phyloP scores from a whole-genome alignment of 768 basidiomycete genomes.

The Pleurotus tuber-regium region DNA sequence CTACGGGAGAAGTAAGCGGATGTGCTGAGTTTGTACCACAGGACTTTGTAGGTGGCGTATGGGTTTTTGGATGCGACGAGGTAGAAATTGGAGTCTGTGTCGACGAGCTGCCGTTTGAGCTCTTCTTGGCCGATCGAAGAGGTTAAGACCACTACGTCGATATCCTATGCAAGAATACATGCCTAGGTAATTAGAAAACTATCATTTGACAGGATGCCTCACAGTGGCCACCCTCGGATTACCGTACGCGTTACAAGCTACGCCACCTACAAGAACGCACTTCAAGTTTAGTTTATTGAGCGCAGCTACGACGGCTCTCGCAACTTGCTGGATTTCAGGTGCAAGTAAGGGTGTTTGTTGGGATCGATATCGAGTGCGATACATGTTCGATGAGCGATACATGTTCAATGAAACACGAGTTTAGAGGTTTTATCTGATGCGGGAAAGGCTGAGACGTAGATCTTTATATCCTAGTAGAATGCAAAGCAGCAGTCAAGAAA shows the following conservation, averaged over 20 bases:
- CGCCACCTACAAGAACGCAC: not conserved
- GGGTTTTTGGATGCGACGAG: slow-evolving; percentile 26
- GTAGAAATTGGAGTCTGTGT: slow-evolving; percentile 23
- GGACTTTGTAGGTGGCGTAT: slow-evolving; percentile 29
- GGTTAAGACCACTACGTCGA: slow-evolving; percentile 34
- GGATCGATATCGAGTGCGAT: no score
- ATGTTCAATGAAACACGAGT: no score
- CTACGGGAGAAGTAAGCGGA: not conserved
- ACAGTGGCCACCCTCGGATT: not conserved
- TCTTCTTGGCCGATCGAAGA: slow-evolving; percentile 19
- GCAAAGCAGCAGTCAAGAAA: no score
- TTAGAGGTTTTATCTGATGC: no score
- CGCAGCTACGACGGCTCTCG: not conserved
- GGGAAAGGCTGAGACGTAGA: no score
- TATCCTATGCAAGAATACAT: slow-evolving; percentile 23
- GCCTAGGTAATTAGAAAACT: no score
- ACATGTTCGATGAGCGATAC: no score
- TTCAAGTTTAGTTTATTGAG: not conserved
- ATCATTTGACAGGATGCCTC: not conserved
- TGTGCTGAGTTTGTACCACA: not conserved
- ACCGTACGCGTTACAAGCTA: not conserved
- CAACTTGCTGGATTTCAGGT: slow-evolving; percentile 1
- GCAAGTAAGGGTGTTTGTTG: no score
- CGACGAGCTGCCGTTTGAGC: slow-evolving; percentile 28
- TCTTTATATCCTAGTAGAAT: no score